phyloP scores from a whole-genome alignment of 192 early-diverging fungal species.

The Chytriomyces sp. region DNA sequence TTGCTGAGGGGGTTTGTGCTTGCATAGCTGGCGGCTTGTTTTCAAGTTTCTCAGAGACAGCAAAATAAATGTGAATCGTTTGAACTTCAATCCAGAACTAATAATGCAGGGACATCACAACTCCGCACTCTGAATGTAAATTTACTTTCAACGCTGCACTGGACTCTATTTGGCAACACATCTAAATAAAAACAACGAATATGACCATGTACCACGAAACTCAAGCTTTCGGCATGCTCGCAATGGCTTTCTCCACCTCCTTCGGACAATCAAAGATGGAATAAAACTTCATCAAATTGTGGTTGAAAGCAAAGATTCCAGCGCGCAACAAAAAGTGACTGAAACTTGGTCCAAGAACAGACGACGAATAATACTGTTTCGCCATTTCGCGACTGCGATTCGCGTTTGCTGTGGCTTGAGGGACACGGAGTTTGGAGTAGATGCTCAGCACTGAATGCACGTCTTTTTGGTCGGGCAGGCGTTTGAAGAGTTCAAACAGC shows the following conservation, averaged over 20 bases:
- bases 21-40: neutral
- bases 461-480: neutral
- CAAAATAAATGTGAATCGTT: too few relatives aligned
- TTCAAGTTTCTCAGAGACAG: neutral
- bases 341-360: neutral
- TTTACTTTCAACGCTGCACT: too few relatives aligned
- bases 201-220: too few relatives aligned
- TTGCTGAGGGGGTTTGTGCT: constrained; percentile 4
- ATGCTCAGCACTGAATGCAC: neutral
- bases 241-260: neutral
- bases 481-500: constrained; percentile 22
- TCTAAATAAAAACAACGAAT: too few relatives aligned
- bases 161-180: too few relatives aligned
- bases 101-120: too few relatives aligned
- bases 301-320: neutral
- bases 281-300: neutral
- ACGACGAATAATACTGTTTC: constrained; percentile 7
- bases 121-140: too few relatives aligned
- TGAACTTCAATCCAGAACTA: too few relatives aligned
- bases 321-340: constrained; percentile 3
- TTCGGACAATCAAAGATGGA: neutral
- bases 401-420: neutral
- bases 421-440: constrained; percentile 11
- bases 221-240: too few relatives aligned
- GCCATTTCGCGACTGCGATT: constrained; percentile 25